phyloP scores from a whole-genome alignment of 1,284 basidiomycete genomes.

The Nidula niveotomentosa region DNA sequence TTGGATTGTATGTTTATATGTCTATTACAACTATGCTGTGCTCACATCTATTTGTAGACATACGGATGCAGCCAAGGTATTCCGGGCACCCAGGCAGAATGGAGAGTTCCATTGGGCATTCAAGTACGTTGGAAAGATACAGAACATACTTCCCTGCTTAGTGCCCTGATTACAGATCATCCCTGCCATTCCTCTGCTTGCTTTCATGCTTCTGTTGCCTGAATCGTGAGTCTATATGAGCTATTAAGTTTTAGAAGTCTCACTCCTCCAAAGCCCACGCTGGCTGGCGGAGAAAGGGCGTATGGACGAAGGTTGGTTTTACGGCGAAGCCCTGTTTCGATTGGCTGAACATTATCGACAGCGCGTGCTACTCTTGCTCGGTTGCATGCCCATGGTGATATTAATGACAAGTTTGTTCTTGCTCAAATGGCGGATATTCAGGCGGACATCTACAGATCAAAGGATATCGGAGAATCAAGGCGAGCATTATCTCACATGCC shows the following conservation, averaged over 20 bases:
- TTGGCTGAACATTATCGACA: constrained; percentile 5
- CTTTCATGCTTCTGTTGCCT: constrained; percentile 48
- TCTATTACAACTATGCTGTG: background rate
- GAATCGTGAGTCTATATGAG: constrained; percentile 27
- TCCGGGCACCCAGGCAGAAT: constrained; percentile 37
- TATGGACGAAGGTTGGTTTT: constrained; percentile 36
- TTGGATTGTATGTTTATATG: constrained; percentile 30
- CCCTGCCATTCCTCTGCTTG: constrained; percentile 52
- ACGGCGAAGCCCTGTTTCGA: too few relatives aligned
- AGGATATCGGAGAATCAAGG: constrained; percentile 33
- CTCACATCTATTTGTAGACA: constrained; percentile 21
- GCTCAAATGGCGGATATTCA: constrained; percentile 40
- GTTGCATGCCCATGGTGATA: constrained; percentile 50
- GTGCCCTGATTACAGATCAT: constrained; percentile 24
- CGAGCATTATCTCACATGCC: constrained; percentile 1
- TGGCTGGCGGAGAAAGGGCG: constrained; percentile 61
- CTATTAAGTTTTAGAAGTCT: background rate
- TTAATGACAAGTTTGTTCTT: constrained; percentile 44
- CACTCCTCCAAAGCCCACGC: constrained; percentile 37
- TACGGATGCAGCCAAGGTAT: constrained; percentile 36
- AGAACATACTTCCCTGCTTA: background rate
- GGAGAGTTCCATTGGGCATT: constrained; percentile 53
- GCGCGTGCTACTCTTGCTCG: constrained; percentile 41
- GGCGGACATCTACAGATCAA: constrained; percentile 32
- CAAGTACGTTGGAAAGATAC: constrained; percentile 22